Evolutionary conservation across 306 rosid genomes (phyloP), one percentile per base, ranked within the genome.

Genomic region (Potentilla sterilis): DNA sequence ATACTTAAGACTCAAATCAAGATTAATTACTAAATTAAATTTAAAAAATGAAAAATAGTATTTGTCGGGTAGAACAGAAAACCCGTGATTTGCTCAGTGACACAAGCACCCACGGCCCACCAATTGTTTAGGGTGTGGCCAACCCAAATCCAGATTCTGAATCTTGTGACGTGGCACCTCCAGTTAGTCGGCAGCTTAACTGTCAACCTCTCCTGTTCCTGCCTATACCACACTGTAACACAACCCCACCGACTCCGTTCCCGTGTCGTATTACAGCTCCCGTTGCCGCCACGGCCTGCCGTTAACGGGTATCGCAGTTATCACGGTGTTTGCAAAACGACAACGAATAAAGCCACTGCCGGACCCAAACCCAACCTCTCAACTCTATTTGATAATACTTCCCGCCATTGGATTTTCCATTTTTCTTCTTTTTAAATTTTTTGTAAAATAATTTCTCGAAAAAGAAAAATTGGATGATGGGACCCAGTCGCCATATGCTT

Each of bases 311-410:
- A n/a, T 28, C 62, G 73, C 62, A 44, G 79, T 67, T 57, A 35
- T 64, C 22, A 47, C 35, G 71, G 54, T 49, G 77, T 24, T 14
- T 69, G 1, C 34, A 38, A 59, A 35, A 35, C 1, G 62, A 44
- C 62, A 69, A 15, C n/a, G 37, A 69, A 7, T 40, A 49, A 41
- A 72, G 7, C 7, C 48, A 55, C 61, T 1, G 6, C 2, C 76
- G 79, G 79, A 74, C 72, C 69, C 83, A 3, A 34, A 40, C 8
- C 68, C 59, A 2, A 40, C 3, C 62, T n/a, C 78, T 70, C 72
- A 71, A 83, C 34, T 71, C 21, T 14, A 83, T 49, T 79, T 79
- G 69, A 83, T 79, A 74, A 32, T 32, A 4, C 24, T 47, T 80
- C 79, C 79, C 83, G 75, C 79, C 79, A 48, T 15, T n/a, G 52